Evolutionary conservation across 1,139 yeast genomes (phyloP).

Genomic region (Geotrichum europaeum): DNA sequence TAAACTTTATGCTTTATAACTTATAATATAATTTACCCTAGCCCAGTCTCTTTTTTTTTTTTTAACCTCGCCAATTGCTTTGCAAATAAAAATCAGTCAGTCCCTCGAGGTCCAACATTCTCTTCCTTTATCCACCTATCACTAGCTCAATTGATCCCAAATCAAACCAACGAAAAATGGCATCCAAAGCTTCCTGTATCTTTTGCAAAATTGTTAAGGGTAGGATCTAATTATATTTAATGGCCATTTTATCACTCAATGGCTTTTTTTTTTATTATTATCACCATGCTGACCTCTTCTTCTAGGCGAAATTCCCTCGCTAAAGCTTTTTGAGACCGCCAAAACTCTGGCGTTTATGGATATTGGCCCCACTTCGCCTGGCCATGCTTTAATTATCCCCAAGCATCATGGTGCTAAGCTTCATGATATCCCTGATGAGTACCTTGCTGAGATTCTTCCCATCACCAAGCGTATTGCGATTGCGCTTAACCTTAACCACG

Average conservation of each 20-base stretch:
- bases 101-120: neutral
- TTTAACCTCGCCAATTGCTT: neutral
- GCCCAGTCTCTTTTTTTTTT: neutral
- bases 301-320: slow-evolving; percentile 82
- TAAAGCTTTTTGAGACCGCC: slow-evolving; percentile 79
- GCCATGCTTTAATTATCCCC: slow-evolving; percentile 85
- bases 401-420: slow-evolving; percentile 87
- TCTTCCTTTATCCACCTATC: neutral
- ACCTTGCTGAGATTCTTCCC: slow-evolving; percentile 76
- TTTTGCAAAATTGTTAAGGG: slow-evolving; percentile 72
- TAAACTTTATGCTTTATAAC: too few relatives aligned
- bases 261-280: neutral
- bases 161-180: slow-evolving; percentile 22
- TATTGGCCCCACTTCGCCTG: slow-evolving; percentile 84
- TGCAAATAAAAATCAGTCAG: neutral
- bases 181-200: slow-evolving; percentile 57
- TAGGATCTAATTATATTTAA: neutral
- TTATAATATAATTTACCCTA: neutral
- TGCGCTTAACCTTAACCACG: slow-evolving; percentile 56
- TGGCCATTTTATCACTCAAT: neutral
- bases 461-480: slow-evolving; percentile 77
- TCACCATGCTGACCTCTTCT: neutral
- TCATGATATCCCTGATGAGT: slow-evolving; percentile 88
- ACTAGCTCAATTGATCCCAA: neutral
- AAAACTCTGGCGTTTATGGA: slow-evolving; percentile 79